phyloP scores from a whole-genome alignment of 169 alveolate genomes.

The Toxoplasma gondii region DNA sequence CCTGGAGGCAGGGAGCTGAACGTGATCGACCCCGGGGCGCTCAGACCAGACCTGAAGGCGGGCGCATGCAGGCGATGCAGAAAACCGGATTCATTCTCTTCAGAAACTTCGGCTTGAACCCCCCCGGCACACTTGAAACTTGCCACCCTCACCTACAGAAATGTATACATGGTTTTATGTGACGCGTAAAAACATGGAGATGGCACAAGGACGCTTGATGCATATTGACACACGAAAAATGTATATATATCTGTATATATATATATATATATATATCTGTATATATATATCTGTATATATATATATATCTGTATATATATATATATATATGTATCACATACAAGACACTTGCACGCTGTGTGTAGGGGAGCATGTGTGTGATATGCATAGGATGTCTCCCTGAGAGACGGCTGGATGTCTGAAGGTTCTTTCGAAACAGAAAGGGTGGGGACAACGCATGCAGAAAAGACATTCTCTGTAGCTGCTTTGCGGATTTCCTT shows the following conservation, averaged over 20 bases:
- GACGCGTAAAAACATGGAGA: no score
- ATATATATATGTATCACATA: background rate
- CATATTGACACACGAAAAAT: background rate
- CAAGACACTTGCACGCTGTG: background rate
- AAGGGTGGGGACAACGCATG: no score
- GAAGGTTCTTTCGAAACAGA: no score
- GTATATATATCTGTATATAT: background rate
- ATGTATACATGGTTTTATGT: background rate
- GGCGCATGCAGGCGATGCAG: background rate
- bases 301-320: background rate
- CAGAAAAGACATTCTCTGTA: no score
- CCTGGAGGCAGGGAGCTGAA: background rate
- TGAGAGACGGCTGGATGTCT: no score
- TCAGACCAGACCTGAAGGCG: background rate
- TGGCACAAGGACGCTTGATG: background rate
- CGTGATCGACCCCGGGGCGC: background rate
- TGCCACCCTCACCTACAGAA: background rate
- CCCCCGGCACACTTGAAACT: background rate
- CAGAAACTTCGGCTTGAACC: background rate
- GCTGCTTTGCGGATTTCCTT: no score
- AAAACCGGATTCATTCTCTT: background rate
- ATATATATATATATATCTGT: background rate
- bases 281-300: background rate
- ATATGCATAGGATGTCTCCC: background rate
- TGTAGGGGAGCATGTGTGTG: background rate